Base-by-base conservation (phyloP, 306 rosid species). In the Castanea crenata region DNA sequence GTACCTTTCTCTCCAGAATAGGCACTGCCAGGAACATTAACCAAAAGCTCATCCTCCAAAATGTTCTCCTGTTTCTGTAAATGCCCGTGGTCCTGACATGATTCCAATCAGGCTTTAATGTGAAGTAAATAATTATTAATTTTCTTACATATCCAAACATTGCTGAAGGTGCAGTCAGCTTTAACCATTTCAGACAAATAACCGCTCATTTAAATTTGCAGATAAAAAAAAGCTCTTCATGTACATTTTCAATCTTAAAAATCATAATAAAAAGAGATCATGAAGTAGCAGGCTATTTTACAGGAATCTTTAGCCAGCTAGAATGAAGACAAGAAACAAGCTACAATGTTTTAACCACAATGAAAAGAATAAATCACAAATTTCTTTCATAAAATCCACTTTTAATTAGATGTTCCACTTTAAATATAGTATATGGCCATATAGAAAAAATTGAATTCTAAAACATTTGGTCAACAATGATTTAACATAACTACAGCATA, bases 1-100 rank as follows among this genome's bases (percentile, higher is more conserved):
- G 51, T 71, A 78, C 52, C 59, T 65, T 83, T 65, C 58, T 73
- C 89, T 52, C 27, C 72, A 54, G 97, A 79, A 84, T 94, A 94
- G 35, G 98, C 92, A 85, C 98, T 94, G 78, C 97, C 97, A 11
- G 98, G 97, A 83, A 94, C 98, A 81, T 80, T 82, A 78, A 94
- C 89, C 55, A 90, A 81, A 81, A 91, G 89, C 70, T 91, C 92
- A 73, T 90, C 90, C 78, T 89, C 97, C 11, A 20, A 19, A 57
- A 5, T 56, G 77, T 64, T 85, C 51, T 82, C 87, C 70, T 67
- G 88, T 61, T 10, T 78, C 77, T 81, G 79, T 27, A 31, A 57
- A 75, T 76, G 74, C 68, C 55, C 74, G 21, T 54, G 84, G 14
- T 74, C 91, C 94, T 88, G 88, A 83, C 54, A 83, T 71, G 56